These are phyloP conservation scores for Luffa acutangula DNA, from an alignment of 306 rosid genomes.

Conservation along the genomic window DNA sequence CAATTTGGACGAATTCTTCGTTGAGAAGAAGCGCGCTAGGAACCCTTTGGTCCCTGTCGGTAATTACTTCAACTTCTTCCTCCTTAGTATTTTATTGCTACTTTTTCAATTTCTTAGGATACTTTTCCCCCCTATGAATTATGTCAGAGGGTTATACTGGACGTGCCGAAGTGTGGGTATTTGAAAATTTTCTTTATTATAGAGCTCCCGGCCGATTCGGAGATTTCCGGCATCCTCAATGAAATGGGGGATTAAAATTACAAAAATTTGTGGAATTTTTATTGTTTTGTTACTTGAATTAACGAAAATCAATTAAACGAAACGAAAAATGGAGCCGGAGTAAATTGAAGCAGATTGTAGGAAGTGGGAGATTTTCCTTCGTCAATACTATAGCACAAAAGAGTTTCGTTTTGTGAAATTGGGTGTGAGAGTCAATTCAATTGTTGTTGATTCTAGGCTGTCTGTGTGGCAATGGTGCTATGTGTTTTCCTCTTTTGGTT, in stretches of 20 bases:
- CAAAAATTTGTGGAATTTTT: neutral
- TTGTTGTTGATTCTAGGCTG: neutral
- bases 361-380: neutral
- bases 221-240: neutral
- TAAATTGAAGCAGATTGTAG: neutral
- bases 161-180: neutral
- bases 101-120: neutral
- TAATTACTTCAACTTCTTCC: conserved; percentile 13
- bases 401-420: neutral
- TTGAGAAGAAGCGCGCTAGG: conserved; percentile 60
- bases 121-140: neutral
- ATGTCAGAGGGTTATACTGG: neutral
- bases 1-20: conserved; percentile 40
- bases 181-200: neutral
- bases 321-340: neutral
- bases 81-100: neutral
- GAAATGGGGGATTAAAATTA: neutral
- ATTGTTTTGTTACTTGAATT: neutral
- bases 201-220: neutral
- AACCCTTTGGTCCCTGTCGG: conserved; percentile 88
- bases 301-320: neutral
- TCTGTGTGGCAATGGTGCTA: neutral
- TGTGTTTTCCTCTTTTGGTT: neutral
- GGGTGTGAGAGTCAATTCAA: neutral
- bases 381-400: neutral